phyloP scores from a whole-genome alignment of 169 alveolate genomes.

The Plasmodium fragile region DNA sequence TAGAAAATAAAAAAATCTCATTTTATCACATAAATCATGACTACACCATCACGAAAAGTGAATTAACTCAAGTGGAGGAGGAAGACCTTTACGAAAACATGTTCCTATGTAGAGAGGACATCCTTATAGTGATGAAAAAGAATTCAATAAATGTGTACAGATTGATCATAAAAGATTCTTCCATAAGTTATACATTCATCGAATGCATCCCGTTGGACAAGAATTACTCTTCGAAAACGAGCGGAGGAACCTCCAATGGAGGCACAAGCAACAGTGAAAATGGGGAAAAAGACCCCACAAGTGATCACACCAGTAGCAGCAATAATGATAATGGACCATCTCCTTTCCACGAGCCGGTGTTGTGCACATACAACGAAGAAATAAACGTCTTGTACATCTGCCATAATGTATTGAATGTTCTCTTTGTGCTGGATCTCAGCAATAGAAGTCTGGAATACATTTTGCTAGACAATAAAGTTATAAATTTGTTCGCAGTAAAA shows the following conservation, averaged over 20 bases:
- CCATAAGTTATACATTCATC: constrained; percentile 28
- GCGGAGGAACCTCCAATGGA: background rate
- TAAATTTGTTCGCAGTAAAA: constrained; percentile 35
- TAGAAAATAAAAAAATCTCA: constrained; percentile 54
- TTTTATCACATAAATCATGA: constrained; percentile 49
- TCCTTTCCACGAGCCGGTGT: constrained; percentile 13
- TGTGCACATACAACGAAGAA: constrained; percentile 50
- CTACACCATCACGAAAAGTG: constrained; percentile 31
- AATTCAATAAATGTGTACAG: constrained; percentile 30
- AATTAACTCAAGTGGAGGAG: constrained; percentile 25
- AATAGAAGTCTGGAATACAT: constrained; percentile 31
- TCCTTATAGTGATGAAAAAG: constrained; percentile 40
- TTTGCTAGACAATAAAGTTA: constrained; percentile 40
- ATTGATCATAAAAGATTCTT: background rate
- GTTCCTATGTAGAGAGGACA: constrained; percentile 34
- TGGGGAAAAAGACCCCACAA: background rate
- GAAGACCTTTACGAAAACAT: constrained; percentile 27
- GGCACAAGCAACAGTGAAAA: background rate
- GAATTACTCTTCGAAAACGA: background rate
- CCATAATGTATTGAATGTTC: background rate
- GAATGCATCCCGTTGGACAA: constrained; percentile 13
- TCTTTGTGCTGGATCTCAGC: constrained; percentile 20
- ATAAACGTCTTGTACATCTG: constrained; percentile 47
- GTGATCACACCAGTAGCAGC: background rate
- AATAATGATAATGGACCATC: background rate